These are phyloP conservation scores for Rhododendron williamsianum DNA, from an alignment of 148 eudicot species.

Conservation along the genomic window DNA sequence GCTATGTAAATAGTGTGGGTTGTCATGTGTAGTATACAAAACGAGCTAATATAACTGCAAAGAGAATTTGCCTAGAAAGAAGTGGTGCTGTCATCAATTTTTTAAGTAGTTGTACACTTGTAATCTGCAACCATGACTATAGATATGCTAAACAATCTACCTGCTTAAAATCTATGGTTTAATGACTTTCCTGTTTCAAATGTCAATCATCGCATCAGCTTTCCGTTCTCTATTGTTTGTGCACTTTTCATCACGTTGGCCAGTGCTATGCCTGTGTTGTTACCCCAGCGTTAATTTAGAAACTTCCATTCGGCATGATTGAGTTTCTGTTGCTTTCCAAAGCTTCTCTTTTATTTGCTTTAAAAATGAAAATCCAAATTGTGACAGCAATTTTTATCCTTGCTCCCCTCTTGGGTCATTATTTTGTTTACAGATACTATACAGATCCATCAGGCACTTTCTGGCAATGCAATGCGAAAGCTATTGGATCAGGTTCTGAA, in stretches of 20 bases:
- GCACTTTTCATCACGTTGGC: neutral
- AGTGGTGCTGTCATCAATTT: neutral
- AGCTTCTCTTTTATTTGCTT: neutral
- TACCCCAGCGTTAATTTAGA: neutral
- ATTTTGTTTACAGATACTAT: neutral
- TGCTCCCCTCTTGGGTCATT: neutral
- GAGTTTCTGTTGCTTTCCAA: neutral
- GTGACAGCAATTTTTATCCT: neutral
- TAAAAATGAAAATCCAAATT: neutral
- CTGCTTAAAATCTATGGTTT: neutral
- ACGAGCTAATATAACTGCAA: neutral
- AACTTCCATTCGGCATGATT: neutral
- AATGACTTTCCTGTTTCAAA: neutral
- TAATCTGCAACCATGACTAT: neutral
- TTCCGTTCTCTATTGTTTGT: no score
- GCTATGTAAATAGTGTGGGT: neutral
- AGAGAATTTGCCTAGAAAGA: neutral
- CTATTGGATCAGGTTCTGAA: conserved; percentile 61
- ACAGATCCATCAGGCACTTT: conserved; percentile 64
- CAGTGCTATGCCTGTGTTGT: neutral
- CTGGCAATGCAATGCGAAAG: conserved; percentile 63
- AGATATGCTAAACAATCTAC: neutral
- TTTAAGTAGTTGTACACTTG: neutral
- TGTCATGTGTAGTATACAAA: neutral
- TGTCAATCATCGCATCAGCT: neutral